phyloP scores from a whole-genome alignment of 192 early-diverging fungal species.

The Paraglomus occultum region DNA sequence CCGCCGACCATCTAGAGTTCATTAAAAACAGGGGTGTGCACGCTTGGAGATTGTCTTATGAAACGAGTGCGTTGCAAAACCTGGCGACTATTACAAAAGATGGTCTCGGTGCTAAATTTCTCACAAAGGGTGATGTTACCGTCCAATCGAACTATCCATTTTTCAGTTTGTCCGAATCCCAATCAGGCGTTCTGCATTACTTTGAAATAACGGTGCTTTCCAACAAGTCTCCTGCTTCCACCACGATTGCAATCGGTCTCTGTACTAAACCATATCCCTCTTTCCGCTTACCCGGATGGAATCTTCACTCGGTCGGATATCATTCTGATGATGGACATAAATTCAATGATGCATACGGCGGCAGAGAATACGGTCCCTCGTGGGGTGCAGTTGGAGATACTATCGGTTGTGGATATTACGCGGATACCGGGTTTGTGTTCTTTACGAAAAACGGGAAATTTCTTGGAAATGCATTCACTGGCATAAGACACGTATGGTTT shows the following conservation, averaged over 20 bases:
- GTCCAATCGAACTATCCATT: constrained; percentile 4
- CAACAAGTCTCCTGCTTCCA: constrained; percentile 32
- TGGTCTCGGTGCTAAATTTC: too few species aligned
- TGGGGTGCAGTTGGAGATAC: constrained; percentile 45
- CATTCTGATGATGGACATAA: constrained; percentile 42
- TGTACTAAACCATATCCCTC: constrained; percentile 49
- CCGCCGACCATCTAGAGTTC: too few species aligned
- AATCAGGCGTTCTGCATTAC: not conserved
- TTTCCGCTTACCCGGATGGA: constrained; percentile 45
- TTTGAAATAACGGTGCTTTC: constrained; percentile 16
- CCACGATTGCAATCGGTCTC: constrained; percentile 50
- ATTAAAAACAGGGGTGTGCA: too few species aligned
- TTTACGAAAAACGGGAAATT: constrained; percentile 49
- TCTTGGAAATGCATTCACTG: constrained; percentile 40
- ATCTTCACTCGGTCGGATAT: constrained; percentile 48
- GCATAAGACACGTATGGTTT: constrained; percentile 38
- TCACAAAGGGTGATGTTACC: not conserved
- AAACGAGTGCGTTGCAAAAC: too few species aligned
- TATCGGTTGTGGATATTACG: constrained; percentile 52
- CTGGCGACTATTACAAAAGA: too few species aligned
- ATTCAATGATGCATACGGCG: constrained; percentile 36
- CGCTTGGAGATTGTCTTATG: too few species aligned
- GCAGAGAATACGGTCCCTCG: constrained; percentile 34
- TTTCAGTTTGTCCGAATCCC: not conserved
- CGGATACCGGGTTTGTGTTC: constrained; percentile 49